Conservation (phyloP, 345 rosid species). For the Eucalyptus pumila region DNA sequence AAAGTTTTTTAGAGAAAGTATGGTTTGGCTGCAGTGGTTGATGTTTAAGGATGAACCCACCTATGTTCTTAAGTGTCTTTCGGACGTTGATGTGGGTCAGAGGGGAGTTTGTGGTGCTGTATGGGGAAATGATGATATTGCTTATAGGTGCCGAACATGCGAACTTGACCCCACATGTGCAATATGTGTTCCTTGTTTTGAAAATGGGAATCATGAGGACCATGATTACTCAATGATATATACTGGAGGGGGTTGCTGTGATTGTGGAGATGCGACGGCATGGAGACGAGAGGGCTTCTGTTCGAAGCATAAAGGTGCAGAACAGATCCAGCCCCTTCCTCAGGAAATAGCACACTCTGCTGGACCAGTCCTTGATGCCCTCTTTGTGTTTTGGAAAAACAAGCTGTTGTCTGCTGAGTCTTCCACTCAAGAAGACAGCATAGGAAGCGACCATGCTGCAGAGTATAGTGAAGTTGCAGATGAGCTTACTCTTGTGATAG, state of each 20-base stretch:
- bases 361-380: conserved; percentile 67
- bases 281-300: conserved; percentile 96
- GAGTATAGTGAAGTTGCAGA: conserved; percentile 30
- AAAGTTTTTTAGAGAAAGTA: conserved; percentile 31
- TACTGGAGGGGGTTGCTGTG: conserved; percentile 94
- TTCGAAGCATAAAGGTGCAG: conserved; percentile 84
- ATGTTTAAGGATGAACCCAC: conserved; percentile 69
- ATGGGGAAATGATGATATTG: conserved; percentile 90
- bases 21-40: conserved; percentile 80
- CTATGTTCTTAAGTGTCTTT: conserved; percentile 30
- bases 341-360: conserved; percentile 46
- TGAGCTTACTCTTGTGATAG: conserved; percentile 53
- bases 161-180: conserved; percentile 93
- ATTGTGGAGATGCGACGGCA: conserved; percentile 95
- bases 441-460: conserved; percentile 8
- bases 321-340: conserved; percentile 82
- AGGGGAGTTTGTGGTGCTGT: conserved; percentile 95
- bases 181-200: conserved; percentile 86
- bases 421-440: conserved; percentile 12
- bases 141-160: conserved; percentile 79
- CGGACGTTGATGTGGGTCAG: conserved; percentile 30
- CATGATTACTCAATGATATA: conserved; percentile 79
- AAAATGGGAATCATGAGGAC: conserved; percentile 58
- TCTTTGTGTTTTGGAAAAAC: conserved; percentile 49
- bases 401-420: conserved; percentile 42